Conservation (phyloP, 495 filamentous ascomycete genomes). For the Aeminium ludgeri region DNA sequence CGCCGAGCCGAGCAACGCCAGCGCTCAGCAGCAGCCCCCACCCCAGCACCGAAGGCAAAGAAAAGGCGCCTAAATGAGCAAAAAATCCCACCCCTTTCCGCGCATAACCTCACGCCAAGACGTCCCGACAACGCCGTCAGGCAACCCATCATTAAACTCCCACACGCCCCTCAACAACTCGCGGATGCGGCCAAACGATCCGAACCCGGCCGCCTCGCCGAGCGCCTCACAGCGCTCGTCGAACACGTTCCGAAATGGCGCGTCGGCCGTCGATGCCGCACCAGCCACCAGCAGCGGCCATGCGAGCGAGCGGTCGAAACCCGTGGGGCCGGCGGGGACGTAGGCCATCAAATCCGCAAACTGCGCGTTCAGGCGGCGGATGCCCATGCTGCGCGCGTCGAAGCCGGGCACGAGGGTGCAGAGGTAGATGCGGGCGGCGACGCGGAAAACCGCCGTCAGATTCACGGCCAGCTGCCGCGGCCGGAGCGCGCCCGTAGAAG, state of each 20-base stretch:
- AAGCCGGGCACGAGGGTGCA: slow-evolving; percentile 85
- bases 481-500: slow-evolving; percentile 58
- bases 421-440: slow-evolving; percentile 86
- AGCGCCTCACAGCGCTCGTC: slow-evolving; percentile 50
- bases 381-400: slow-evolving; percentile 50
- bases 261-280: slow-evolving; percentile 47
- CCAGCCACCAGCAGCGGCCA: slow-evolving; percentile 88
- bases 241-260: slow-evolving; percentile 61
- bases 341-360: slow-evolving; percentile 52
- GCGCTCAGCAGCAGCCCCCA: too few species aligned
- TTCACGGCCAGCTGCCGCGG: slow-evolving; percentile 68
- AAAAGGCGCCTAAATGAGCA: slow-evolving; percentile 63
- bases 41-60: too few species aligned
- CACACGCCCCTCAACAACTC: slow-evolving; percentile 70
- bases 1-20: too few species aligned
- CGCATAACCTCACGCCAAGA: slow-evolving; percentile 94
- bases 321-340: slow-evolving; percentile 63
- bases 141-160: slow-evolving; percentile 46
- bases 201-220: slow-evolving; percentile 57
- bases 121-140: slow-evolving; percentile 41
- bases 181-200: slow-evolving; percentile 73
- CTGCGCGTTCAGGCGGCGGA: slow-evolving; percentile 53
- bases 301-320: slow-evolving; percentile 77
- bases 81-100: slow-evolving; percentile 77
- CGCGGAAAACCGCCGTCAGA: slow-evolving; percentile 76